phyloP scores from a whole-genome alignment of 495 filamentous ascomycete species.

The Aspergillus cavernicola region DNA sequence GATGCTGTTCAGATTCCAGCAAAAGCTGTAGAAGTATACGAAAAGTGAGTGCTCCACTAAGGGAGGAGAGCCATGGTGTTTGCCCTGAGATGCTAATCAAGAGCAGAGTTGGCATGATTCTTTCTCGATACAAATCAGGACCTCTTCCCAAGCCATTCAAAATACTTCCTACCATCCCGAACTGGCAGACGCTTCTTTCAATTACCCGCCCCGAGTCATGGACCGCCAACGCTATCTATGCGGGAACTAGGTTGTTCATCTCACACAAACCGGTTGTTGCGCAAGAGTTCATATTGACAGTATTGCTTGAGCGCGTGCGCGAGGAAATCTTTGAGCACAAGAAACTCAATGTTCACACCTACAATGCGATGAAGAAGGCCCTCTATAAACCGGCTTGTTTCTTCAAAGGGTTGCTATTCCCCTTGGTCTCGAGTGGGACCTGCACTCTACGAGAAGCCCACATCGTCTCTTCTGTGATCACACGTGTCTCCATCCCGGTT shows the following conservation, averaged over 20 bases:
- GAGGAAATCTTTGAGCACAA: constrained; percentile 84
- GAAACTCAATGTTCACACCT: constrained; percentile 93
- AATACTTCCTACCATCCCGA: constrained; percentile 84
- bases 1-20: constrained; percentile 83
- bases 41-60: constrained; percentile 56
- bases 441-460: constrained; percentile 89
- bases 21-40: constrained; percentile 91
- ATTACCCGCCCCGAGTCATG: constrained; percentile 79
- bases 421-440: constrained; percentile 68
- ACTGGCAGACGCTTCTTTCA: constrained; percentile 82
- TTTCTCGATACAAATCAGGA: constrained; percentile 91
- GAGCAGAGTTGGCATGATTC: constrained; percentile 72
- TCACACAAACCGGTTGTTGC: constrained; percentile 71
- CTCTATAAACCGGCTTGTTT: constrained; percentile 95
- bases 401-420: constrained; percentile 95
- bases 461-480: constrained; percentile 79
- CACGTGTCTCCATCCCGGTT: constrained; percentile 76
- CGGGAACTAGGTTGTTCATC: constrained; percentile 84
- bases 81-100: constrained; percentile 15
- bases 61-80: background rate
- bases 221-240: constrained; percentile 84
- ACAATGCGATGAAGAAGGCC: constrained; percentile 85
- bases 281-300: constrained; percentile 74
- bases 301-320: constrained; percentile 82
- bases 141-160: constrained; percentile 97